Evolutionary conservation across 164 flowering plant genomes (phyloP), one percentile per base, ranked within the genome.

Genomic region (Magnolia officinalis): DNA sequence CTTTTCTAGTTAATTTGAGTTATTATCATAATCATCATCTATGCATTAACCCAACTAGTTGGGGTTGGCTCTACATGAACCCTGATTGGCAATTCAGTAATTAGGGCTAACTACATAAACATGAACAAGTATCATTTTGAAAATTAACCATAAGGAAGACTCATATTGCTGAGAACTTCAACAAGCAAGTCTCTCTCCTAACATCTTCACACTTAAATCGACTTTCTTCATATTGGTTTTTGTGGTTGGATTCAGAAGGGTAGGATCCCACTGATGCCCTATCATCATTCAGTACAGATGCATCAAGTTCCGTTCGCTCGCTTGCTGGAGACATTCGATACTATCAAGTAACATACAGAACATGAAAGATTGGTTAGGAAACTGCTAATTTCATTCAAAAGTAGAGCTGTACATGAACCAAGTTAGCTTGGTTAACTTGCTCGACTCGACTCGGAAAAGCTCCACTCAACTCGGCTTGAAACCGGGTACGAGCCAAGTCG

Each of bases 201-300:
- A 94, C 98, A 87, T 96, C 99, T 85, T 96, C 99, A 83, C 98
- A 92, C 79, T 96, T 91, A 78, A 94, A 96, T 70, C 92, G 82
- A 82, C 97, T 96, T 83, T 96, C 99, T 85, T 96, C 99, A 81
- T 96, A 96, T 83, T 92, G 99, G 72, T 96, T 96, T 82, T 91
- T 92, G 74, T 97, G 95, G 98, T 92, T 96, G 81, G 92, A 98
- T 84, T 94, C 94, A 75, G 92, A 94, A 72, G 99, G 94, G 78
- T 96, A 94, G 78, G 99, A 94, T 74, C 98, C 92, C 69, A 94
- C 97, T 61, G 99, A 96, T 23, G 94, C 98, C 98, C 98, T 94
- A 67, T 82, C 84, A 81, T 96, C 99, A 89, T 96, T 96, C 85
- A 96, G 85, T 19, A 94, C 97, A 74, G 90, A 80, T 81, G 86